These are phyloP conservation scores for Mortierella antarctica DNA, from an alignment of 192 early-diverging fungal genomes.

Conservation along the genomic window DNA sequence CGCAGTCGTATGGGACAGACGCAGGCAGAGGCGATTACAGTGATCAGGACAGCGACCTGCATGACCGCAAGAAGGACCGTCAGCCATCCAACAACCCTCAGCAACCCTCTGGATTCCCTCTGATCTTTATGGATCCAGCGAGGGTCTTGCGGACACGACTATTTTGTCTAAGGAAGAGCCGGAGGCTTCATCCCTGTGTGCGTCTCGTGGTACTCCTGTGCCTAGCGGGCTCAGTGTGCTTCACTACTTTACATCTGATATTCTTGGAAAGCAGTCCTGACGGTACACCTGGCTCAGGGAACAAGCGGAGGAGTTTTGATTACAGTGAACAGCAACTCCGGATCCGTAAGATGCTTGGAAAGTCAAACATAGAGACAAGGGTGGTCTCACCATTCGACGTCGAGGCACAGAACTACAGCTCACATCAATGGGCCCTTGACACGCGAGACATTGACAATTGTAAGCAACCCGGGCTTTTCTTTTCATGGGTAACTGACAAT, in stretches of 20 bases:
- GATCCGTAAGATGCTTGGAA: slow-evolving; percentile 8
- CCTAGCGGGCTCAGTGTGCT: slow-evolving; percentile 35
- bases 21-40: not conserved
- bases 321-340: slow-evolving; percentile 17
- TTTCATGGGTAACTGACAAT: not conserved
- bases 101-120: not conserved
- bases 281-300: not conserved
- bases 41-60: slow-evolving; percentile 1
- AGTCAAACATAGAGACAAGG: not conserved
- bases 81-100: not conserved
- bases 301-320: slow-evolving; percentile 23
- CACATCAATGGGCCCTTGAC: slow-evolving; percentile 35
- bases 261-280: slow-evolving; percentile 8
- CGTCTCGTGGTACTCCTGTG: slow-evolving; percentile 23
- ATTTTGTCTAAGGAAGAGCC: slow-evolving; percentile 35
- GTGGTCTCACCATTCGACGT: slow-evolving; percentile 30
- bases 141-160: slow-evolving; percentile 15
- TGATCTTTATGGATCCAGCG: slow-evolving; percentile 12
- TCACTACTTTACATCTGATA: slow-evolving; percentile 36
- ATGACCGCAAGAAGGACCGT: slow-evolving; percentile 11
- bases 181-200: slow-evolving; percentile 30
- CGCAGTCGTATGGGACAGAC: too few species aligned
- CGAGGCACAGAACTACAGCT: slow-evolving; percentile 33
- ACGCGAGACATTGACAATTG: slow-evolving; percentile 30
- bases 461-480: slow-evolving; percentile 10